Percentiles rank a stretch among this genome's conserved stretches.
Conservation (phyloP, 352 stramenopile genomes). For the Thraustochytrium sp. region DNA sequence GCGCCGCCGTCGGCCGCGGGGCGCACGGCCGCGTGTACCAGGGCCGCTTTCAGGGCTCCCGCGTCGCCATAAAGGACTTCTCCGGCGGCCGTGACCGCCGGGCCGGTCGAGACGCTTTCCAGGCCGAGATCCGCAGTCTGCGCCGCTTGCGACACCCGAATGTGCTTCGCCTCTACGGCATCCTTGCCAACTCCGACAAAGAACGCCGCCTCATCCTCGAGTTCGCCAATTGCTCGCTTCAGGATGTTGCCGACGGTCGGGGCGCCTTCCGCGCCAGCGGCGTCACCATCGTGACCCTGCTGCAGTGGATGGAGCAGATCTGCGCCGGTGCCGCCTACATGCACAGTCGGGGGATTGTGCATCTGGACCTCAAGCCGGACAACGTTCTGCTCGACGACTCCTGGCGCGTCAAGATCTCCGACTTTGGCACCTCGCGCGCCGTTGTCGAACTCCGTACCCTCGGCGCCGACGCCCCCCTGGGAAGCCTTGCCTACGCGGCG, state of each 20-base stretch:
- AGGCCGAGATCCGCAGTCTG: background rate
- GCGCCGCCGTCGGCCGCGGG: background rate
- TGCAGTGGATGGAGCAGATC: constrained; percentile 31
- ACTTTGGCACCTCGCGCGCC: constrained; percentile 16
- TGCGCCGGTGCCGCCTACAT: background rate
- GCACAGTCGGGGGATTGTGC: background rate
- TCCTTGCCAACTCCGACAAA: background rate
- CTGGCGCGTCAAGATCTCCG: constrained; percentile 29
- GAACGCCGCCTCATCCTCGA: background rate
- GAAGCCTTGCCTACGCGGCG: constrained; percentile 1
- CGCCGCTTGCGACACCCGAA: constrained; percentile 7
- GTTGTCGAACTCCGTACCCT: background rate
- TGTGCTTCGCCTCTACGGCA: constrained; percentile 10
- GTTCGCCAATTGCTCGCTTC: background rate
- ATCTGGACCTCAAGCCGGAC: constrained; percentile 35
- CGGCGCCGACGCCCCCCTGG: background rate
- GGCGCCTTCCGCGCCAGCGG: background rate
- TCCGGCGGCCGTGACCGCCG: background rate
- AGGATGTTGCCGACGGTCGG: background rate
- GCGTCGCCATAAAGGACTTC: constrained; percentile 7
- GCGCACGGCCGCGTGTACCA: background rate
- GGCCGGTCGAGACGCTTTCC: background rate
- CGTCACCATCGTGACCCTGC: constrained; percentile 14
- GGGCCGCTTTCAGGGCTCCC: background rate
- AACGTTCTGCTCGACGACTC: constrained; percentile 27